Percentiles rank a stretch among this genome's conserved stretches.
Conservation (phyloP, 2,329 filamentous ascomycete species). For the Aspergillus sp. region DNA sequence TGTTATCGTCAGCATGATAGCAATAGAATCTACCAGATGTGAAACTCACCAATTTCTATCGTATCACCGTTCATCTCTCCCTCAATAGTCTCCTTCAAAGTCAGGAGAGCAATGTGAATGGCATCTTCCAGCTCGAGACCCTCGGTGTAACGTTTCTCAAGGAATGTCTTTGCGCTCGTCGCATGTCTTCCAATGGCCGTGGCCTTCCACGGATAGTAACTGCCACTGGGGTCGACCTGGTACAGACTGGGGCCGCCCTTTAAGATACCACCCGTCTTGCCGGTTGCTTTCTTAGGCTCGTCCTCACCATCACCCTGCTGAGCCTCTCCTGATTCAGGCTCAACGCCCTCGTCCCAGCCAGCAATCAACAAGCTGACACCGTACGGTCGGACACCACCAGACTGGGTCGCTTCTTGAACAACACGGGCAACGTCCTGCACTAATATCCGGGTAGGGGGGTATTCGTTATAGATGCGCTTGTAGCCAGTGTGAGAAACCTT, state of each 20-base stretch:
- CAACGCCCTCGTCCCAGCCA: constrained; percentile 95
- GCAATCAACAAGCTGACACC: constrained; percentile 94
- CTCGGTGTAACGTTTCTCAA: constrained; percentile 99
- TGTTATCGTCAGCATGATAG: constrained; percentile 37
- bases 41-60: constrained; percentile 83
- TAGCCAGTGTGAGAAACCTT: constrained; percentile 98
- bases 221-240: constrained; percentile 97
- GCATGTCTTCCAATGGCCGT: constrained; percentile 99
- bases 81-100: constrained; percentile 98
- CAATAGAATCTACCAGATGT: not conserved
- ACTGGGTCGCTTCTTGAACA: constrained; percentile 99
- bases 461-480: constrained; percentile 99
- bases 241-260: constrained; percentile 98
- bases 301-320: constrained; percentile 56
- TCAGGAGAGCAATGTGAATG: constrained; percentile 95
- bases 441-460: constrained; percentile 98
- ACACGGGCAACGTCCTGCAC: constrained; percentile 97
- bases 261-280: constrained; percentile 91
- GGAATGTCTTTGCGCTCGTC: constrained; percentile 96
- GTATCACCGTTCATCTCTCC: constrained; percentile 99
- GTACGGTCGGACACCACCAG: constrained; percentile 93
- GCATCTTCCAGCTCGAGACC: constrained; percentile 96
- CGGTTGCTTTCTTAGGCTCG: constrained; percentile 69
- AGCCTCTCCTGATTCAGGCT: constrained; percentile 74
- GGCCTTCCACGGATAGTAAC: constrained; percentile 99